Conservation (phyloP, 1,139 yeast genomes). For the Schwanniomyces etchellsii region DNA sequence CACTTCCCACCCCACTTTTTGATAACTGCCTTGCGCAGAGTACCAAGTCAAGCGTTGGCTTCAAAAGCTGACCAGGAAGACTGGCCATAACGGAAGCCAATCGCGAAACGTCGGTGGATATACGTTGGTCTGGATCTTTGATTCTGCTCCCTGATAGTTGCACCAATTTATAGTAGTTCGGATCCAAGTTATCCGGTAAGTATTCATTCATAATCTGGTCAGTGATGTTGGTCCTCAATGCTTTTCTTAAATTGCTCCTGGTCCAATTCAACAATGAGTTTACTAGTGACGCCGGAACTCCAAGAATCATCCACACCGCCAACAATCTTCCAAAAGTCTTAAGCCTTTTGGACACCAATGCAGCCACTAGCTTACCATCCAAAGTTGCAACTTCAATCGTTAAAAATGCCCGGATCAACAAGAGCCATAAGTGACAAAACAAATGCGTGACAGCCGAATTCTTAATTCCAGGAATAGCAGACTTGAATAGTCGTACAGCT, state of each 20-base stretch:
- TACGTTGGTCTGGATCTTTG: conserved; percentile 76
- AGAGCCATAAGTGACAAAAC: conserved; percentile 51
- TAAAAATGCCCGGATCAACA: conserved; percentile 65
- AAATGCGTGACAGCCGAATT: conserved; percentile 39
- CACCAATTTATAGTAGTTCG: conserved; percentile 41
- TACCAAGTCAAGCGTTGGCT: conserved; percentile 77
- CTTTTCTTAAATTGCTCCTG: conserved; percentile 60
- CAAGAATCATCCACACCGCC: conserved; percentile 76
- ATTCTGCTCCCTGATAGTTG: conserved; percentile 54
- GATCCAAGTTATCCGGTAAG: conserved; percentile 54
- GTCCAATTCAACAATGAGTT: conserved; percentile 72
- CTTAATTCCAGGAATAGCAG: conserved; percentile 33
- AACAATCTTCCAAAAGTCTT: conserved; percentile 58
- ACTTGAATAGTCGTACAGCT: conserved; percentile 24
- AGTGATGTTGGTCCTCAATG: conserved; percentile 64
- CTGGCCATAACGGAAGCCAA: conserved; percentile 68
- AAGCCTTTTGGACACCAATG: conserved; percentile 69
- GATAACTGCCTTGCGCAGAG: conserved; percentile 80
- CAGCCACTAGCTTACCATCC: conserved; percentile 83
- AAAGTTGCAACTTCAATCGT: conserved; percentile 81
- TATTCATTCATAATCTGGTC: conserved; percentile 59
- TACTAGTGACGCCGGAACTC: conserved; percentile 80
- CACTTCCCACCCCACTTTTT: conserved; percentile 68
- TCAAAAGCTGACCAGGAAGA: conserved; percentile 80
- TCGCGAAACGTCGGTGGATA: conserved; percentile 73